Conservation (phyloP, 2,329 filamentous ascomycete species). For the Colletotrichum tofieldiae region DNA sequence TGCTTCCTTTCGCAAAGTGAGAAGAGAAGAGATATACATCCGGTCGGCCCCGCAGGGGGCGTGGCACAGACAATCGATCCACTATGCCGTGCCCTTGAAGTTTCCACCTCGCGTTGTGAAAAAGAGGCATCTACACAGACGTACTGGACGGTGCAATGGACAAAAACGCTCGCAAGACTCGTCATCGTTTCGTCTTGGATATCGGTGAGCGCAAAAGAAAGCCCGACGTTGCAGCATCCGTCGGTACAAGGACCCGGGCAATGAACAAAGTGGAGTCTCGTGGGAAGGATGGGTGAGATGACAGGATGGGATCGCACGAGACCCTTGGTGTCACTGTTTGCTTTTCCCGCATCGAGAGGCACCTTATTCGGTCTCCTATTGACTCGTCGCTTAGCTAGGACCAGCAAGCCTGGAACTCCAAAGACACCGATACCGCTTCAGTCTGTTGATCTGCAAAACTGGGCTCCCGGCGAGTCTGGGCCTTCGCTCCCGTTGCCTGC, state of each 20-base stretch:
- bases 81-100: conserved; percentile 16
- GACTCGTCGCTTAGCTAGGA: no score
- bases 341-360: not conserved
- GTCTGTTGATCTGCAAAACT: not conserved
- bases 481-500: not conserved
- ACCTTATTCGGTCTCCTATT: not conserved
- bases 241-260: conserved; percentile 16
- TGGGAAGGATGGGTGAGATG: conserved; percentile 4
- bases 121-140: not conserved
- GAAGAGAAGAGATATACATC: conserved; percentile 34
- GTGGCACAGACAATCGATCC: conserved; percentile 35
- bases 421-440: not conserved
- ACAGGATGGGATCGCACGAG: conserved; percentile 11
- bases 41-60: conserved; percentile 16
- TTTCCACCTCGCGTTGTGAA: conserved; percentile 25
- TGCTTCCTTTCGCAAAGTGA: conserved; percentile 32
- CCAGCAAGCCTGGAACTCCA: no score
- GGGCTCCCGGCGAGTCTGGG: not conserved
- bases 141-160: not conserved
- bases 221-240: not conserved
- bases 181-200: conserved; percentile 19
- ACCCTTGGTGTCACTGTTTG: conserved; percentile 31
- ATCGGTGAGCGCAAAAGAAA: conserved; percentile 31
- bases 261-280: conserved; percentile 3
- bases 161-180: conserved; percentile 1